Base-by-base conservation (phyloP, 73 alveolate genomes). In the Blepharisma stoltei region DNA sequence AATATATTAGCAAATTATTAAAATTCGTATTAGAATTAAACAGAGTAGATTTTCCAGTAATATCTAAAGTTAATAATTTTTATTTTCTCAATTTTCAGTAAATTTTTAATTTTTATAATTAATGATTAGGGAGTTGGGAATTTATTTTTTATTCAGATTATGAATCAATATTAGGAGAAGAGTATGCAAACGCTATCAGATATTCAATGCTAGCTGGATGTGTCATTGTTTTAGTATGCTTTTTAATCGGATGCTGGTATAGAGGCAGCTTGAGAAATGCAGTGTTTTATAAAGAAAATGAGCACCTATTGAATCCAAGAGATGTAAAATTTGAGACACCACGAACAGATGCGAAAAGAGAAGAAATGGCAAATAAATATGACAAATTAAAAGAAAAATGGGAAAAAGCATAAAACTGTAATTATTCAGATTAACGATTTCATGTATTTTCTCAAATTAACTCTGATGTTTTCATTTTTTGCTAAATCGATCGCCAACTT, bases 221-320 rank as follows among this genome's bases (percentile, higher is more conserved):
- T 60, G 46, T 60, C 2, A n/a, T 60, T 60, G 23, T 60, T 8
- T 60, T 60, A 38, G 18, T 60, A 2, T 60, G 46, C 11, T 8
- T 60, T 60, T 2, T n/a, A 14, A 25, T 60, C 14, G 73, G 73
- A 25, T 60, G 37, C 49, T 60, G 73, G 18, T 60, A 60, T 5
- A 60, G 73, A 60, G 23, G 73, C 46, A 60, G 73, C 46, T 60
- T 60, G 73, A 60, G 23, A 60, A 38, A 60, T 60, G 73, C 73
- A 14, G 46, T 14, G 73, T 60, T 60, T 25, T 60, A 60, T 25
- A 60, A 25, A 25, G 23, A 60, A 14, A 60, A 60, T 60, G 73
- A 60, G 14, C n/a, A 60, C 11, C 73, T 60, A 8, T 14, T 60
- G 2, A 14, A 60, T 4, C 73, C 73, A 9, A 60, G 18, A 9